A percentile compares a stretch with the other conserved stretches of the same genome.
Conservation (phyloP, 331 rosid species). For the Cydonia oblonga region DNA sequence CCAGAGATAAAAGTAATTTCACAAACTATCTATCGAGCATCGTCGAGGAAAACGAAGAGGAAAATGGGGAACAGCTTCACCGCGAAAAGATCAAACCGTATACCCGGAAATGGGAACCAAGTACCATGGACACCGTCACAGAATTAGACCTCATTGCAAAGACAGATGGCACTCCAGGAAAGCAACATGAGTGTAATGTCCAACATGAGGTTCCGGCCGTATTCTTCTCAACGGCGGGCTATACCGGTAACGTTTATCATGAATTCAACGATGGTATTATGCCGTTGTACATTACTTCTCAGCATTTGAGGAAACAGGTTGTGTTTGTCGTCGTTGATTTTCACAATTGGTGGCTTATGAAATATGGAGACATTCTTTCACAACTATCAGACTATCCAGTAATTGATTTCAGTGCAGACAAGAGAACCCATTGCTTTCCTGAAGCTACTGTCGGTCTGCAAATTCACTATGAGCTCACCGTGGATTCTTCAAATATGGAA, state of each 20-base stretch:
- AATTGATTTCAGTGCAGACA: constrained; percentile 40
- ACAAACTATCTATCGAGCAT: constrained; percentile 9
- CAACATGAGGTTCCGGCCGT: constrained; percentile 75
- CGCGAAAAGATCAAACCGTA: constrained; percentile 65
- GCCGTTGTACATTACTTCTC: constrained; percentile 75
- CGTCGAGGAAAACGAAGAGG: background rate
- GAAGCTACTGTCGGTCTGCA: constrained; percentile 68
- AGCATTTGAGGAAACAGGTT: constrained; percentile 57
- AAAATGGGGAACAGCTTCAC: constrained; percentile 19
- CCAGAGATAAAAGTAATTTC: constrained; percentile 4
- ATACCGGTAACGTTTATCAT: constrained; percentile 85
- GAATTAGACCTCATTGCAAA: constrained; percentile 51
- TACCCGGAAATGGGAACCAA: constrained; percentile 82
- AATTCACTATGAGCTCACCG: constrained; percentile 67
- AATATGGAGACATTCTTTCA: constrained; percentile 66
- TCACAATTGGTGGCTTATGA: constrained; percentile 77
- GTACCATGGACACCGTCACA: constrained; percentile 55
- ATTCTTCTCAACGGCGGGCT: constrained; percentile 90
- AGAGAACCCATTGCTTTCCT: constrained; percentile 70
- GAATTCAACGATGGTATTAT: constrained; percentile 89
- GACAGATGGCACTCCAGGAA: constrained; percentile 14
- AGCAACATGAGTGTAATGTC: constrained; percentile 42
- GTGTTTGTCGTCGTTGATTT: constrained; percentile 78
- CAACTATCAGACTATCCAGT: constrained; percentile 54
- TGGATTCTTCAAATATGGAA: constrained; percentile 54